These are phyloP conservation scores for Puccinia novopanici DNA, from an alignment of 1,284 basidiomycete genomes.

Conservation along the genomic window DNA sequence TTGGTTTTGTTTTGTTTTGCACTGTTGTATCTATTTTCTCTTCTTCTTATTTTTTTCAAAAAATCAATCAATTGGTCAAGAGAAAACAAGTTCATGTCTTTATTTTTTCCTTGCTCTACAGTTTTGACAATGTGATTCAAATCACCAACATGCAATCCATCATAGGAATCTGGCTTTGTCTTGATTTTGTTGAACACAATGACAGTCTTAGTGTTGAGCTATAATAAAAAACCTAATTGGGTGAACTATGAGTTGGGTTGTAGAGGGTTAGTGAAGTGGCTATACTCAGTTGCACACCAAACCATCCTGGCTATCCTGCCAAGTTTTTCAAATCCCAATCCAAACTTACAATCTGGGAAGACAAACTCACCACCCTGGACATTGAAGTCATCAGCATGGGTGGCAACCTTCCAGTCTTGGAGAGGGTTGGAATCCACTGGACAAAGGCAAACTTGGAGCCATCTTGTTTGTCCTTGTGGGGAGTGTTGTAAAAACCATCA, in stretches of 20 bases:
- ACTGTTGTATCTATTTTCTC: too few relatives aligned
- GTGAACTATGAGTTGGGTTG: neutral
- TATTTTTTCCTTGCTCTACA: too few relatives aligned
- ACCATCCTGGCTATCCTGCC: neutral
- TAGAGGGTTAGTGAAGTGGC: neutral
- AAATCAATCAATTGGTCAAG: too few relatives aligned
- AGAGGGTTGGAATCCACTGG: neutral
- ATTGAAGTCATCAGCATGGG: neutral
- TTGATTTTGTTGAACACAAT: neutral
- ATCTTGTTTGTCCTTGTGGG: neutral
- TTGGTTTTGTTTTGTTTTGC: too few relatives aligned
- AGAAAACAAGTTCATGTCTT: too few relatives aligned
- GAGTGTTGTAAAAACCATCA: neutral
- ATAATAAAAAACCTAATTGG: neutral
- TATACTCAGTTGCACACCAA: neutral
- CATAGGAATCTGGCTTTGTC: neutral
- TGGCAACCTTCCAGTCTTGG: neutral
- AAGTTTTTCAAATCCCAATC: neutral
- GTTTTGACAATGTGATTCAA: too few relatives aligned
- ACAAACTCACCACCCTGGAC: neutral
- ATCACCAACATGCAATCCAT: too few relatives aligned
- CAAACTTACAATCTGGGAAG: neutral
- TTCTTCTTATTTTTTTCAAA: too few relatives aligned
- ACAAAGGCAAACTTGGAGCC: neutral
- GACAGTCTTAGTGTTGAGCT: neutral